These are phyloP conservation scores for Graphiopsis chlorocephala DNA, from an alignment of 2,329 filamentous ascomycete genomes.

Conservation along the genomic window DNA sequence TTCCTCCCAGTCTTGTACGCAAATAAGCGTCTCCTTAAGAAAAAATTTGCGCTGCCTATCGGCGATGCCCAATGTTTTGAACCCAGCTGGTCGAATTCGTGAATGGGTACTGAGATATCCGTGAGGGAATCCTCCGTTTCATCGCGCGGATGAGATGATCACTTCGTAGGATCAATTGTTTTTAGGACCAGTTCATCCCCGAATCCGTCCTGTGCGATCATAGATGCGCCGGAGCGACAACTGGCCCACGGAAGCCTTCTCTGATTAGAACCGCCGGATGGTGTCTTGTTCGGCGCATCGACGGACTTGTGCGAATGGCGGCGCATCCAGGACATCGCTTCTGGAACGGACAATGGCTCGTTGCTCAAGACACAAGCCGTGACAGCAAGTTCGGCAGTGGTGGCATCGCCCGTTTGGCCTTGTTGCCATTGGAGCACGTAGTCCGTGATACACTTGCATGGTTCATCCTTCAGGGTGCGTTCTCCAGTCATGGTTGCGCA, in stretches of 20 bases:
- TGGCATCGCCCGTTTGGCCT: neutral
- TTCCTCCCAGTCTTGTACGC: neutral
- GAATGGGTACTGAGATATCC: neutral
- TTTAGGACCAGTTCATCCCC: neutral
- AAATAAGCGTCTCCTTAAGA: neutral
- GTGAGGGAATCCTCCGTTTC: neutral
- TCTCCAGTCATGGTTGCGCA: neutral
- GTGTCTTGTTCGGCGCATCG: neutral
- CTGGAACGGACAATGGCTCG: neutral
- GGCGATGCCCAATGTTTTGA: neutral
- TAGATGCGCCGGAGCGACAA: neutral
- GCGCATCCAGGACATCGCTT: neutral
- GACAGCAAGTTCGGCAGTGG: neutral
- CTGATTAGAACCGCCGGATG: neutral
- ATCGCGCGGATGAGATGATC: neutral
- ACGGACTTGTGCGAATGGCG: neutral
- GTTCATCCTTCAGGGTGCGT: neutral
- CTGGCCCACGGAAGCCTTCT: neutral
- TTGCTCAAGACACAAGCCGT: neutral
- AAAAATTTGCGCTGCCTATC: neutral
- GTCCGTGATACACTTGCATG: neutral
- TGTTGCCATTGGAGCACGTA: neutral
- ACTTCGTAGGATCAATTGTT: neutral
- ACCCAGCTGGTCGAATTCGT: neutral
- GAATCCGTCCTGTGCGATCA: neutral